A percentile compares a stretch with the other conserved stretches of the same genome.
Conservation (phyloP, 371 early-diverging fungal genomes). For the Apophysomyces elegans region DNA sequence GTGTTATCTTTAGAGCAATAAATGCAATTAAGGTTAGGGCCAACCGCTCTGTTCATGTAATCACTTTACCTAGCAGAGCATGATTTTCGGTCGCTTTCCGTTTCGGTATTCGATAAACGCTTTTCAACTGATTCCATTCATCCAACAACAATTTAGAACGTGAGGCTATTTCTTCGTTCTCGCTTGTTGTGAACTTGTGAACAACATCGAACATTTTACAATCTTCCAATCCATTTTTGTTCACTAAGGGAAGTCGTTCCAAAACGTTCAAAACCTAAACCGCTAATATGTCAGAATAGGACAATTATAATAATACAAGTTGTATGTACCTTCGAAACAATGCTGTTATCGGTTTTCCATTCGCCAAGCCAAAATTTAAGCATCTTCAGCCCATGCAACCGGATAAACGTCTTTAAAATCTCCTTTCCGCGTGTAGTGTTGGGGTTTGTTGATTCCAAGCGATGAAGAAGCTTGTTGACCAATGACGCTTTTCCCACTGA, state of each 20-base stretch:
- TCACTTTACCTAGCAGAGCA: not conserved
- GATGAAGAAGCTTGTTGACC: constrained; percentile 52
- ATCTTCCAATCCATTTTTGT: constrained; percentile 75
- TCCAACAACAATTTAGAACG: constrained; percentile 42
- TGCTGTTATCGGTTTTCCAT: constrained; percentile 47
- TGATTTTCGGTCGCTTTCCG: constrained; percentile 10
- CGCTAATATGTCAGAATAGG: not conserved
- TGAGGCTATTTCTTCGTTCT: constrained; percentile 40
- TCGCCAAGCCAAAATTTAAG: constrained; percentile 55
- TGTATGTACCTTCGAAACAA: constrained; percentile 36
- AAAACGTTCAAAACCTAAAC: constrained; percentile 43
- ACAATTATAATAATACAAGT: not conserved
- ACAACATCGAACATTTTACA: constrained; percentile 58
- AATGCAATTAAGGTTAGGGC: not conserved
- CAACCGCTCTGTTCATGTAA: not conserved
- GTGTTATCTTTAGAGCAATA: too few relatives aligned
- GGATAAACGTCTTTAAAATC: constrained; percentile 43
- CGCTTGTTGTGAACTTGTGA: constrained; percentile 42
- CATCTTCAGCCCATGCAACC: constrained; percentile 53
- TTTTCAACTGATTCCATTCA: constrained; percentile 58
- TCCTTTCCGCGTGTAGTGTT: constrained; percentile 39
- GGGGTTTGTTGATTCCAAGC: constrained; percentile 40
- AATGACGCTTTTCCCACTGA: constrained; percentile 60
- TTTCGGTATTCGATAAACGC: constrained; percentile 68
- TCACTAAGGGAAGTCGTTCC: constrained; percentile 63